phyloP scores from a whole-genome alignment of 495 filamentous ascomycete genomes.

The Xylaria castorea region DNA sequence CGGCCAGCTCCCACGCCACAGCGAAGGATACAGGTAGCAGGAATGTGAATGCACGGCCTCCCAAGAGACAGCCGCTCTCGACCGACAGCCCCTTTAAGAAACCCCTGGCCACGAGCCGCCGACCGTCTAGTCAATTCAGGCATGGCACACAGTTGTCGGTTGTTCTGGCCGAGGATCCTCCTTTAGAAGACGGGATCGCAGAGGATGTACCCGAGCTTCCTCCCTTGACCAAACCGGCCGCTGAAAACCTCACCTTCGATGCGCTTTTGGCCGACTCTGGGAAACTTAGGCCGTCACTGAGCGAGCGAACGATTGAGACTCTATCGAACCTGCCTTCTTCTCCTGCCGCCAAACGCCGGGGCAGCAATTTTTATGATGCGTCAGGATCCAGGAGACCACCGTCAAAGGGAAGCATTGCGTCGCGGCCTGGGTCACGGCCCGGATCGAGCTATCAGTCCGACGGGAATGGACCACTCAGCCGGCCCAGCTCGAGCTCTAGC shows the following conservation, averaged over 20 bases:
- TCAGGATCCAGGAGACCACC: slow-evolving; percentile 32
- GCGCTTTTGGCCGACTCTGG: slow-evolving; percentile 26
- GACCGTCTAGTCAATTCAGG: slow-evolving; percentile 35
- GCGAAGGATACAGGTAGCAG: slow-evolving; percentile 28
- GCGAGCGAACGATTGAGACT: slow-evolving; percentile 58
- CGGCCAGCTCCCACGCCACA: slow-evolving; percentile 30
- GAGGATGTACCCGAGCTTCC: slow-evolving; percentile 36
- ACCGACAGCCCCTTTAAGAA: slow-evolving; percentile 35
- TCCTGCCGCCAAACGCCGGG: slow-evolving; percentile 48
- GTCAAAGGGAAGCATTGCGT: slow-evolving; percentile 47
- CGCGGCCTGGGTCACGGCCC: slow-evolving; percentile 49
- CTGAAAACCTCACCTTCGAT: slow-evolving; percentile 37
- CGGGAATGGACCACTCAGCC: slow-evolving; percentile 43
- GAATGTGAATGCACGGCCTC: slow-evolving; percentile 28
- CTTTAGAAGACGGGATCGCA: slow-evolving; percentile 26
- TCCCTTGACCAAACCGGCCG: slow-evolving; percentile 31
- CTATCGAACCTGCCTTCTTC: slow-evolving; percentile 55
- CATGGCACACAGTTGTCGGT: slow-evolving; percentile 26
- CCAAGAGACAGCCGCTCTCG: slow-evolving; percentile 27
- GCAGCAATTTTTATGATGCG: slow-evolving; percentile 48
- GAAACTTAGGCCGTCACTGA: slow-evolving; percentile 47
- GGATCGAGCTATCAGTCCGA: slow-evolving; percentile 54
- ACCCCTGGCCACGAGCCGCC: slow-evolving; percentile 31
- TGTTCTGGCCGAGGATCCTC: slow-evolving; percentile 21
- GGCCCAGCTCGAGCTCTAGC: slow-evolving; percentile 51